Percentiles rank a stretch among this genome's conserved stretches.
phyloP scores from a whole-genome alignment of 176 grass and related monocot genomes.

The Luzula sylvatica region DNA sequence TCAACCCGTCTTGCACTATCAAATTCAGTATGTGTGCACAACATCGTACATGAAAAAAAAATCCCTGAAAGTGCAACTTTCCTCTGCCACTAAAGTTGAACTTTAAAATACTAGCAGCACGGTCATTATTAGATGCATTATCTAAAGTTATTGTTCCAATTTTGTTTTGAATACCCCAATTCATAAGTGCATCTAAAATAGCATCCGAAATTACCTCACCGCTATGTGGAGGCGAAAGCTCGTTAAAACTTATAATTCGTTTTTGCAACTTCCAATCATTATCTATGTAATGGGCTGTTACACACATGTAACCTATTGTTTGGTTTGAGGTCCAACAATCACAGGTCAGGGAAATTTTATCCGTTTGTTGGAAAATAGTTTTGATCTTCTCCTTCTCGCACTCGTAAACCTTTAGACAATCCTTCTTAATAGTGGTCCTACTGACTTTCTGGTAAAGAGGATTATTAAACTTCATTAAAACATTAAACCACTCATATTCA shows the following conservation, averaged over 20 bases:
- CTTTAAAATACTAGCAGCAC: not conserved
- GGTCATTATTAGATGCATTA: too few relatives aligned
- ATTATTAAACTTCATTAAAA: not conserved
- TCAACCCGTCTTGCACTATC: not conserved
- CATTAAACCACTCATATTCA: not conserved
- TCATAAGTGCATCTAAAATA: not conserved
- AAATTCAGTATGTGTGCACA: not conserved
- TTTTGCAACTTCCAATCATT: too few relatives aligned
- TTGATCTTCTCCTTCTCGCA: not conserved
- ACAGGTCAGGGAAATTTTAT: not conserved
- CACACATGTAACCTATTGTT: too few relatives aligned
- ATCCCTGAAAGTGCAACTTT: too few relatives aligned
- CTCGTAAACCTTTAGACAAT: not conserved
- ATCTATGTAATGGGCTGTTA: not conserved
- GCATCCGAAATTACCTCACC: too few relatives aligned
- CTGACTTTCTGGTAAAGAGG: not conserved
- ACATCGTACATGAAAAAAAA: not conserved
- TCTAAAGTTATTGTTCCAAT: too few relatives aligned
- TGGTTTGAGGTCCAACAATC: too few relatives aligned
- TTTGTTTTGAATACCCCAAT: not conserved
- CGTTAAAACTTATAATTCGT: too few relatives aligned
- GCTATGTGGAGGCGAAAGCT: too few relatives aligned
- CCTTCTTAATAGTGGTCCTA: not conserved
- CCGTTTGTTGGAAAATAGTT: not conserved
- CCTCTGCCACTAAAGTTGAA: too few relatives aligned